Conservation (phyloP, 352 stramenopile species). For the Globisporangium nagaii region DNA sequence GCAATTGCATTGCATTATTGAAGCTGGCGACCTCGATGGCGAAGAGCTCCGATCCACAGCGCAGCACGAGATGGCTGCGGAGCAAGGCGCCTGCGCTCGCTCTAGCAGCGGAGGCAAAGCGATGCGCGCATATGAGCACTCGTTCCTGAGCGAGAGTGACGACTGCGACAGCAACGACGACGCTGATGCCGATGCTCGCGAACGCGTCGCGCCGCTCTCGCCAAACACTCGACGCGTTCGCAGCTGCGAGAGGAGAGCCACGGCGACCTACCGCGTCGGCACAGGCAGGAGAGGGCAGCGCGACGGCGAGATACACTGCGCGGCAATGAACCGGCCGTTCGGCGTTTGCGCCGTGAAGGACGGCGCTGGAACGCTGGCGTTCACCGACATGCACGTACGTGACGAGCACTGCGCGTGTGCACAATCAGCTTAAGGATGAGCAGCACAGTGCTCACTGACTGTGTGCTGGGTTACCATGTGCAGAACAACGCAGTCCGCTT, state of each 20-base stretch:
- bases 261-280: neutral
- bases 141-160: neutral
- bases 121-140: neutral
- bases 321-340: constrained; percentile 35
- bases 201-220: neutral
- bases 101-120: neutral
- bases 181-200: neutral
- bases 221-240: neutral
- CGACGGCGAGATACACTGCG: constrained; percentile 17
- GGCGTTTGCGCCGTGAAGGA: constrained; percentile 23
- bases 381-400: constrained; percentile 31
- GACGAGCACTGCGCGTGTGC: neutral
- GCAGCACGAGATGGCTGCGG: neutral
- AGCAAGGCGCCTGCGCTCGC: neutral
- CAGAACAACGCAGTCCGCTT: constrained; percentile 42
- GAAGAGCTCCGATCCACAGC: constrained; percentile 1
- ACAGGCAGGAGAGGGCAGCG: constrained; percentile 18
- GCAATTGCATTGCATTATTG: neutral
- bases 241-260: neutral
- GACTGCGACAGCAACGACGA: neutral
- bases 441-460: no score
- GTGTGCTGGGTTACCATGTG: neutral
- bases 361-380: constrained; percentile 15
- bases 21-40: neutral
- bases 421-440: no score